Evolutionary conservation across 2,329 filamentous ascomycete species (phyloP).

Genomic region (Diaporthe nobilis): DNA sequence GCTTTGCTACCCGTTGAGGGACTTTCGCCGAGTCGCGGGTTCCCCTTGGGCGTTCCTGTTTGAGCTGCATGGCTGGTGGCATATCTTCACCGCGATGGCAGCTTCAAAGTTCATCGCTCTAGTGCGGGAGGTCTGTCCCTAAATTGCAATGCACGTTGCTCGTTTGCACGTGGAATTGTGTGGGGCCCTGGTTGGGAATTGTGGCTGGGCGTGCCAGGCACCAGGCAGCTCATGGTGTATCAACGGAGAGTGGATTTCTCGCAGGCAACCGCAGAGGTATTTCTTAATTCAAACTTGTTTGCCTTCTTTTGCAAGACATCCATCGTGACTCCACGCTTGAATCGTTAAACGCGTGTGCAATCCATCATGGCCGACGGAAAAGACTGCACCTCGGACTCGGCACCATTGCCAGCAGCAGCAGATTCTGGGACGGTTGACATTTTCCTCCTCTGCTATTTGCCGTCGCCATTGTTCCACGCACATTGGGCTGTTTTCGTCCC

Average conservation of each 20-base stretch:
- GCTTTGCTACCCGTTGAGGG: conserved; percentile 63
- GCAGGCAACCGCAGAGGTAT: neutral
- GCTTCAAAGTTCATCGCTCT: conserved; percentile 60
- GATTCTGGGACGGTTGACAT: neutral
- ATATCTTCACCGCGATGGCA: conserved; percentile 70
- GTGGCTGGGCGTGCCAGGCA: too few species aligned
- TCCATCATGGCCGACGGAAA: neutral
- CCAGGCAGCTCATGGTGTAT: too few species aligned
- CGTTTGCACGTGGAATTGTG: neutral
- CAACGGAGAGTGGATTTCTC: neutral
- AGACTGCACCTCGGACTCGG: neutral
- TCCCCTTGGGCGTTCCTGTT: conserved; percentile 69
- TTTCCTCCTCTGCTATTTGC: conserved; percentile 35
- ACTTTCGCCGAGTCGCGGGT: conserved; percentile 60
- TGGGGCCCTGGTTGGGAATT: too few species aligned
- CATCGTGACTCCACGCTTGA: too few species aligned
- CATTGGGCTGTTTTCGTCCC: conserved; percentile 34
- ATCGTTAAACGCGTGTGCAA: neutral
- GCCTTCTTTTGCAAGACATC: neutral
- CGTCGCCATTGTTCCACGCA: conserved; percentile 35
- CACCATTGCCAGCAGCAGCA: neutral
- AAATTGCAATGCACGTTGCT: neutral
- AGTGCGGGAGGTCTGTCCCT: conserved; percentile 47
- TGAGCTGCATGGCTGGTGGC: conserved; percentile 76
- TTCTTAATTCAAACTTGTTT: neutral